Base-by-base conservation (phyloP, 2,329 filamentous ascomycete genomes). In the Talaromyces sp. region DNA sequence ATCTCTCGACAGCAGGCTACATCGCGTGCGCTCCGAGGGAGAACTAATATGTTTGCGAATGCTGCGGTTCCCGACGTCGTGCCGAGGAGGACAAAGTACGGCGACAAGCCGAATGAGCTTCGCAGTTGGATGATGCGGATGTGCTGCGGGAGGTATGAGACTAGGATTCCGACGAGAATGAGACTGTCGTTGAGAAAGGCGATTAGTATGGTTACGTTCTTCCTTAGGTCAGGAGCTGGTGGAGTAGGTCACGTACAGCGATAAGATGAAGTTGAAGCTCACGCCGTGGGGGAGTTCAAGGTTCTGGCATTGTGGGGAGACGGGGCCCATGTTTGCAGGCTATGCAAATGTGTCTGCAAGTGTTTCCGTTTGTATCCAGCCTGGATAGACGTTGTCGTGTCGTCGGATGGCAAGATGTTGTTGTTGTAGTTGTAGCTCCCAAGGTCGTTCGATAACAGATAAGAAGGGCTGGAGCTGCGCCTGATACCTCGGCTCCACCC, bases 91-190 rank as follows among this genome's bases (percentile, higher is more conserved):
- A 99, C 88, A 73, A 96, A 99, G 77, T 93, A 95, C 8, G 95
- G 93, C 33, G 93, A 97, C 66, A 99, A 93, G 66, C 95, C 95
- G 75, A 96, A 93, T 23, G 93, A 96, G 14, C 91, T 95, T 65
- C 88, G 86, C 61, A 92, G 86, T 44, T 85, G 82, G 68, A 96
- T 91, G 77, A 99, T 98, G 71, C 95, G 92, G 75, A 89, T 85
- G 77, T 98, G 93, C 75, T 99, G 95, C 0, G 95, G 95, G 2
- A 98, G 84, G 79, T 99, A 99, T 37, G 93, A 98, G 63, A 96
- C 80, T 65, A 97, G 82, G 70, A 98, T 93, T 63, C 93, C 93
- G 69, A 96, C 74, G 65, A 98, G 82, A 69, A 98, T 91, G 70
- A 96, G 77, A 66, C 84, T 86, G 63, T 59, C 21, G 11, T 25